Evolutionary conservation across 495 filamentous ascomycete species (phyloP).

Genomic region (Hypoxylon cercidicola): DNA sequence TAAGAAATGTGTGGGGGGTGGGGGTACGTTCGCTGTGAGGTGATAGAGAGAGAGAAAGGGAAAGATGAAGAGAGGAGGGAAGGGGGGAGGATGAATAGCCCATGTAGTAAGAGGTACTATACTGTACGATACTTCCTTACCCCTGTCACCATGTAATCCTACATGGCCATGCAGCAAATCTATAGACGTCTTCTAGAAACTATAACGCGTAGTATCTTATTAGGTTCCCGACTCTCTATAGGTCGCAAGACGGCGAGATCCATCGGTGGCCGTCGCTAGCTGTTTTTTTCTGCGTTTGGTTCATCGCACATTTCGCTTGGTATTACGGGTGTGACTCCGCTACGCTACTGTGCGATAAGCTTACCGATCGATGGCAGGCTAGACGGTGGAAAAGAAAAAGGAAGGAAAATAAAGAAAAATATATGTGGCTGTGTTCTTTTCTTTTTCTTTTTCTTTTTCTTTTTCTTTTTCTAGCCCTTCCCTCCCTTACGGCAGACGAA

Average conservation of each 20-base stretch:
- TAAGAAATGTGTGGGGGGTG: constrained; percentile 40
- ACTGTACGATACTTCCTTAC: neutral
- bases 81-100: too few relatives aligned
- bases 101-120: constrained; percentile 1
- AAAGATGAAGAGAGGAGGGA: neutral
- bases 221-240: neutral
- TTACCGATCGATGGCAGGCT: constrained; percentile 35
- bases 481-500: constrained; percentile 26
- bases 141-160: neutral
- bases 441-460: too few relatives aligned
- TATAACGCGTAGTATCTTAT: neutral
- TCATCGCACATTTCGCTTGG: neutral
- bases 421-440: constrained; percentile 36
- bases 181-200: neutral
- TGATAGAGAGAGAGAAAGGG: neutral
- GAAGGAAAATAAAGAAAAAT: constrained; percentile 51
- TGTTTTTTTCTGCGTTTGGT: too few relatives aligned
- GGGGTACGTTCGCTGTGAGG: constrained; percentile 14
- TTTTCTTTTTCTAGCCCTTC: constrained; percentile 11
- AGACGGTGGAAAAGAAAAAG: constrained; percentile 53
- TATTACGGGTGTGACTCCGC: constrained; percentile 14
- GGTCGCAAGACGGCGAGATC: too few relatives aligned
- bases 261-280: too few relatives aligned
- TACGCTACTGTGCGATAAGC: constrained; percentile 36
- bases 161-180: neutral